Conservation (phyloP, 345 rosid genomes). For the Camelina hispida region DNA sequence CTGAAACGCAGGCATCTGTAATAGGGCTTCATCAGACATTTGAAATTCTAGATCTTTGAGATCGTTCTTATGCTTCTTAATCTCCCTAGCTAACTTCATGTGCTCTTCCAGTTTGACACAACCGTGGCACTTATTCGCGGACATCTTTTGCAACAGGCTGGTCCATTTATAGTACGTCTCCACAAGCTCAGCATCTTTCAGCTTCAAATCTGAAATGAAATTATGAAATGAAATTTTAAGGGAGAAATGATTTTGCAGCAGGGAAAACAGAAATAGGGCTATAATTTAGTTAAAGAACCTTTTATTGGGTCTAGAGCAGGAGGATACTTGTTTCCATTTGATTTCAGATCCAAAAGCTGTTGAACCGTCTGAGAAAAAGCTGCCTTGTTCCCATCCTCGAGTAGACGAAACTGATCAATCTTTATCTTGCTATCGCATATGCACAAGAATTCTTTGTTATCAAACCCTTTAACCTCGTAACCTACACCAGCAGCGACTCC, state of each 20-base stretch:
- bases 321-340: constrained; percentile 73
- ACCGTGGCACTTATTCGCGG: constrained; percentile 82
- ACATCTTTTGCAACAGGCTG: constrained; percentile 73
- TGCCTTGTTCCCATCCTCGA: constrained; percentile 61
- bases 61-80: constrained; percentile 66
- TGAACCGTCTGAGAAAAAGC: constrained; percentile 93
- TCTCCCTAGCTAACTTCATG: constrained; percentile 71
- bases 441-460: constrained; percentile 65
- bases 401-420: constrained; percentile 70
- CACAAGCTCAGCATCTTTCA: constrained; percentile 71
- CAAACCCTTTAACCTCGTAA: constrained; percentile 82
- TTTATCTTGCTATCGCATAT: constrained; percentile 65
- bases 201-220: constrained; percentile 68
- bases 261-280: neutral
- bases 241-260: constrained; percentile 10
- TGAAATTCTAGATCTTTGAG: constrained; percentile 60
- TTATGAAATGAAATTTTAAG: constrained; percentile 16
- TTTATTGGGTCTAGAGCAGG: constrained; percentile 74
- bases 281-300: constrained; percentile 55
- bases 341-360: constrained; percentile 63
- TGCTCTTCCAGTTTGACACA: constrained; percentile 89
- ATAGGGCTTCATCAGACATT: constrained; percentile 90
- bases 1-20: constrained; percentile 97
- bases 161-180: constrained; percentile 65
- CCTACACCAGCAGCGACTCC: constrained; percentile 83